Evolutionary conservation across 2,329 filamentous ascomycete species (phyloP), one percentile per base, ranked within the genome.

Genomic region (Penicillium sp.): DNA sequence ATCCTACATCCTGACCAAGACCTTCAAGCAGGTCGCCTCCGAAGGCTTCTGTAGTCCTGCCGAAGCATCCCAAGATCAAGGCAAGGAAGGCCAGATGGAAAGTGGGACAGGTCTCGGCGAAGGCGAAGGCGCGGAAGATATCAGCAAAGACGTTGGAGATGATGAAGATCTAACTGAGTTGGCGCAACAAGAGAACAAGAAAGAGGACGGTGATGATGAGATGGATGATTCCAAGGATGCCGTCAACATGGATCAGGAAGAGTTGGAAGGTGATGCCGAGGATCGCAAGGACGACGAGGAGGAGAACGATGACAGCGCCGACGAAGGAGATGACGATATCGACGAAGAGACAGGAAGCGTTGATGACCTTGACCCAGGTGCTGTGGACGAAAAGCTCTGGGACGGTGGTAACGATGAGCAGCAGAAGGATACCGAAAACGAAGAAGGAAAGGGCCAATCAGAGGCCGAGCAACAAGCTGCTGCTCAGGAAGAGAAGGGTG

Each of bases 371-470:
- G 93, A 96, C 65, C 88, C 91, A 13, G 89, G 87, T 16, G 90
- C 93, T 21, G 89, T 97, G 1, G 95, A 99, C 71, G 95, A 99
- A 78, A 99, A 97, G 80, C 92, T 97, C 84, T 99, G 94, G 94
- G 92, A 99, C 74, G 92, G 92, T 39, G 87, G 87, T 45, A 77
- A 78, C 38, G 87, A 91, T 43, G 82, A 88, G 47, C 83, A 92
- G 44, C 75, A 80, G 55, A 79, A 79, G 57, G 86, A 92, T 47
- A 87, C 89, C 1, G 89, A 93, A 47, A 94, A 94, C 65, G 89
- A 97, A 75, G 65, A 84, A 76, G 63, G 80, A 65, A 75, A 82
- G 75, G 78, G 83, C 45, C 68, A 72, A 11, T 73, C 79, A 13
- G 76, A 82, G 41, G 72, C 79, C 25, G 76, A 91, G 58, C 79